Conservation (phyloP, 2,329 filamentous ascomycete genomes). For the Curvularia verruculosa region DNA sequence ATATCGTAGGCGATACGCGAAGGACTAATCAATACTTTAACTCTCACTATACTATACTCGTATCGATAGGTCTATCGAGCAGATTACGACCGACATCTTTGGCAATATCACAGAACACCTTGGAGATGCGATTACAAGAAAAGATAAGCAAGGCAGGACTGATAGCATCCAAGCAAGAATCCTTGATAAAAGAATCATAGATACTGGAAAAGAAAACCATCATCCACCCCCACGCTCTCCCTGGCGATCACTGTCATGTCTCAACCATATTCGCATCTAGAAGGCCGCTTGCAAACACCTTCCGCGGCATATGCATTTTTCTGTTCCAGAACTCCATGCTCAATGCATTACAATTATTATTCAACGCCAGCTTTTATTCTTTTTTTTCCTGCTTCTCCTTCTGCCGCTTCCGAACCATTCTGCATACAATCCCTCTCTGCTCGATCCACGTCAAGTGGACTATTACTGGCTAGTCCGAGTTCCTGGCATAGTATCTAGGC, state of each 20-base stretch:
- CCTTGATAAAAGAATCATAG: neutral
- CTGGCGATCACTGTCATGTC: neutral
- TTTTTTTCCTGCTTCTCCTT: neutral
- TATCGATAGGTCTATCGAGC: neutral
- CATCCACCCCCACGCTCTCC: neutral
- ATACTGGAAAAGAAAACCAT: neutral
- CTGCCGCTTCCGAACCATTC: neutral
- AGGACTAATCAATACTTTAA: neutral
- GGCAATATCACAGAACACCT: neutral
- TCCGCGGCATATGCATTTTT: neutral
- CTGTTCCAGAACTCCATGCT: neutral
- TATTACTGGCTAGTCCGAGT: neutral
- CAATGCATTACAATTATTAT: slow-evolving; percentile 8
- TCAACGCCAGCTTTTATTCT: neutral
- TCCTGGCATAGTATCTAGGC: slow-evolving; percentile 21
- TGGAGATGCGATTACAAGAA: neutral
- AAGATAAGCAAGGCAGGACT: neutral
- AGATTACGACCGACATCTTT: neutral
- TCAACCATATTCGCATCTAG: neutral
- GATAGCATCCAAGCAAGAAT: neutral
- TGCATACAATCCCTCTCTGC: neutral
- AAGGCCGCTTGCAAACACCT: neutral
- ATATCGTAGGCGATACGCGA: neutral
- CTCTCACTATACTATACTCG: neutral
- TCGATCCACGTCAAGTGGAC: slow-evolving; percentile 1